Evolutionary conservation across 768 basidiomycete species (phyloP).

Genomic region (Trametes punicea): DNA sequence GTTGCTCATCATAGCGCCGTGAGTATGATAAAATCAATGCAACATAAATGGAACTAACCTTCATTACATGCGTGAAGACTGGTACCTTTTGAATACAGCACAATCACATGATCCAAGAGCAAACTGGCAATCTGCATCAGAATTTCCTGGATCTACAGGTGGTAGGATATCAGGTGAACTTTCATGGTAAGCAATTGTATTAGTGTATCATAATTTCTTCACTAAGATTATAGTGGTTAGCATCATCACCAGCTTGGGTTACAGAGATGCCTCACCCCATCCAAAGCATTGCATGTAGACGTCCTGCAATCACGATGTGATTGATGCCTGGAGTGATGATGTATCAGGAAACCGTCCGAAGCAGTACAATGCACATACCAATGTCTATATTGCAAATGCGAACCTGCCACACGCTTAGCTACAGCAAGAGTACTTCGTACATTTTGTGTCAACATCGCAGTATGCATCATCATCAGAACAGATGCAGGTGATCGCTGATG

Average conservation of each 20-base stretch:
- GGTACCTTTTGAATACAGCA: neutral
- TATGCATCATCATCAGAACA: conserved; percentile 32
- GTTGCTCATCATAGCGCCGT: neutral
- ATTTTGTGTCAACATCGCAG: conserved; percentile 33
- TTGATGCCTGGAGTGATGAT: conserved; percentile 30
- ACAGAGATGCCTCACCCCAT: neutral
- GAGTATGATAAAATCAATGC: too few species aligned
- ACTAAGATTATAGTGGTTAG: neutral
- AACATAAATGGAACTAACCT: too few species aligned
- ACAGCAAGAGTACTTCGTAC: conserved; percentile 33
- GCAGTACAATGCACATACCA: conserved; percentile 36
- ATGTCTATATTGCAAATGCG: conserved; percentile 31
- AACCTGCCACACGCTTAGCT: conserved; percentile 29
- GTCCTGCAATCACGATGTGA: conserved; percentile 2
- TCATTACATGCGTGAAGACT: too few species aligned
- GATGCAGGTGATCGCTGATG: conserved; percentile 14
- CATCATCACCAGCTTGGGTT: neutral
- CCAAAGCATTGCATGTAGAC: conserved; percentile 2
- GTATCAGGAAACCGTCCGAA: conserved; percentile 36
- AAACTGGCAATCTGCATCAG: neutral
- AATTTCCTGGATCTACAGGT: neutral
- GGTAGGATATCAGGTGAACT: neutral
- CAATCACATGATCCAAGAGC: neutral
- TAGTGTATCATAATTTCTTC: neutral
- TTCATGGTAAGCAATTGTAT: neutral